Evolutionary conservation across 345 rosid species (phyloP), one percentile per base, ranked within the genome.

Genomic region (Pistacia vera): DNA sequence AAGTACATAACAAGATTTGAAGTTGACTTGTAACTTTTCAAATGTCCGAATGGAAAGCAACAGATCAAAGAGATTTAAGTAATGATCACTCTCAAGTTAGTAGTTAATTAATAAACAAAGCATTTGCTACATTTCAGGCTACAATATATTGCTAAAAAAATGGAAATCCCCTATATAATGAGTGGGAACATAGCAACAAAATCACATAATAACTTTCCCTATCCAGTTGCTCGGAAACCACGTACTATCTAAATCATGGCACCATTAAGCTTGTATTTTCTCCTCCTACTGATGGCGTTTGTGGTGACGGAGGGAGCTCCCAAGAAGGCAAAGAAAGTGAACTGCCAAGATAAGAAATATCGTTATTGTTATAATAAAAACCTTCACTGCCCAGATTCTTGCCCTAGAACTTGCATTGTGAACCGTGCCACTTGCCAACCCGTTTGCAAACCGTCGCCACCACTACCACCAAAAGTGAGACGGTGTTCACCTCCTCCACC

Each of bases 241-340:
- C 18, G 11, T 25, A 25, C 25, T 25, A 25, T 25, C 25, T 35
- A 11, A 7, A 12, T 3, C 4, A 63, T 36, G 67, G 49, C 48
- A 17, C 16, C 12, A 33, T 63, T 63, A 13, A 16, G 49, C 4
- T 4, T 35, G 67, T 38, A 17, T 38, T 64, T 36, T 10, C 11
- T 63, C 12, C 6, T 56, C 52, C 63, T 36, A 10, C 0, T 55
- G 6, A 52, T 36, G 35, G 62, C 25, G 11, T 30, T 77, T 17
- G 54, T 18, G 14, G 65, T 59, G 57, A 67, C 38, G 3, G 75
- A 72, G 36, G 75, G n/a, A 59, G 22, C 11, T 41, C 41, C 75
- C 44, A 41, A 44, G 4, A 72, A 72, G 66, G 67, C 64, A 2
- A 72, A 58, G 66, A 59, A 72, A 61, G 75, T 46, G 36, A 72